Evolutionary conservation across 495 filamentous ascomycete genomes (phyloP), one percentile per base, ranked within the genome.

Genomic region (Podospora fimiseda): DNA sequence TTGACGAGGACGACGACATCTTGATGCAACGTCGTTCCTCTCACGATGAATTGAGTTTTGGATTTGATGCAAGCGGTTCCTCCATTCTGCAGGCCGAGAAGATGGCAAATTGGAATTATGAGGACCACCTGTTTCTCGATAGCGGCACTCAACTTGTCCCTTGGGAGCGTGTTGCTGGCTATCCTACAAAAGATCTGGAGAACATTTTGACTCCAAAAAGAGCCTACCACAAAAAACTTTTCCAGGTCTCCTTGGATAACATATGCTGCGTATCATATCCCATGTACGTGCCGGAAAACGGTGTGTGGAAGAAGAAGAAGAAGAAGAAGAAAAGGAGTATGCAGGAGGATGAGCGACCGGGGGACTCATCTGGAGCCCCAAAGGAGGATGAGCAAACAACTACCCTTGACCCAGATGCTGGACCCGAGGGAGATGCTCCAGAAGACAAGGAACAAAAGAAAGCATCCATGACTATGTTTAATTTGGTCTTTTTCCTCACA

Each of bases 401-500:
- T 1, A 39, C 53, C 9, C 48, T 44, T 9, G 61, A 70, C 20
- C 43, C 58, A 9, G 56, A 54, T 18, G 43, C 45, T n/a, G 27
- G 42, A 16, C 24, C 41, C 27, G 53, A 63, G 43, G 48, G 48
- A 36, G 30, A 61, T 50, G 56, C 60, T 43, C 59, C 62, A 5
- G 79, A 81, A 48, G 64, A 65, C 21, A 74, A 82, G 54, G 80
- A 33, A 33, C 6, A 85, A 59, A 76, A 77, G 61, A 74, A 69
- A 57, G 72, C 68, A 43, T 72, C 70, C 40, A 91, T 98, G 87
- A 90, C 82, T 19, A 96, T 96, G 90, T 98, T 98, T 66, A 90
- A 97, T 70, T 81, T 96, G 30, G 89, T 96, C 13, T 97, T 96
- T 69, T 87, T 95, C 30, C 70, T 96, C 44, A 84, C 88, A 60